These are phyloP conservation scores for Leishmania braziliensis DNA, from an alignment of 208 protist species.

Conservation along the genomic window DNA sequence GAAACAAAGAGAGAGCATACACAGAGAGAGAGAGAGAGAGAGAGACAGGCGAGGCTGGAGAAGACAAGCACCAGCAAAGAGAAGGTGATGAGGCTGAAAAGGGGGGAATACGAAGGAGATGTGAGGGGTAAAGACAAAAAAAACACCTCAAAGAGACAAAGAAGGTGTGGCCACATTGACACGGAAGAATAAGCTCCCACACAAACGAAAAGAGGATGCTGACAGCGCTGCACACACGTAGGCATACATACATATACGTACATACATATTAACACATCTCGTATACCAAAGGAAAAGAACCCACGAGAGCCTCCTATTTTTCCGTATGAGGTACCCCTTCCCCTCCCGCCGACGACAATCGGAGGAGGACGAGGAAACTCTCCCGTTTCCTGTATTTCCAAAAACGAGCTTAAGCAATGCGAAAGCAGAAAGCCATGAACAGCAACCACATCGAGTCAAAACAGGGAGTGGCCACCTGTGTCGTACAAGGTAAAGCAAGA, in stretches of 20 bases:
- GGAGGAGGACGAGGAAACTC: background rate
- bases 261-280: background rate
- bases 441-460: background rate
- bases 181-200: background rate
- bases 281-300: background rate
- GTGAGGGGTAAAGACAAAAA: background rate
- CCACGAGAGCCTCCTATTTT: background rate
- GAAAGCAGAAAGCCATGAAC: background rate
- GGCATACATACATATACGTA: background rate
- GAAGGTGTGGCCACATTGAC: background rate
- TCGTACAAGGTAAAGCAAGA: slow-evolving; percentile 2
- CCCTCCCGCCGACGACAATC: background rate
- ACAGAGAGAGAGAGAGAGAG: background rate
- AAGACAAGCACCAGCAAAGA: background rate
- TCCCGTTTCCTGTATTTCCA: background rate
- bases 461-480: background rate
- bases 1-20: background rate
- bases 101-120: background rate
- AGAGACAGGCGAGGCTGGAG: background rate
- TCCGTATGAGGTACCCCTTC: too few relatives aligned
- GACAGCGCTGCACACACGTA: background rate
- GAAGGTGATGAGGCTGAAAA: background rate
- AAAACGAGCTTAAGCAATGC: background rate
- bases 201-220: background rate
- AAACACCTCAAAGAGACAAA: slow-evolving; percentile 13